phyloP scores from a whole-genome alignment of 2,329 filamentous ascomycete genomes.

The Aspergillus aculeatinus region DNA sequence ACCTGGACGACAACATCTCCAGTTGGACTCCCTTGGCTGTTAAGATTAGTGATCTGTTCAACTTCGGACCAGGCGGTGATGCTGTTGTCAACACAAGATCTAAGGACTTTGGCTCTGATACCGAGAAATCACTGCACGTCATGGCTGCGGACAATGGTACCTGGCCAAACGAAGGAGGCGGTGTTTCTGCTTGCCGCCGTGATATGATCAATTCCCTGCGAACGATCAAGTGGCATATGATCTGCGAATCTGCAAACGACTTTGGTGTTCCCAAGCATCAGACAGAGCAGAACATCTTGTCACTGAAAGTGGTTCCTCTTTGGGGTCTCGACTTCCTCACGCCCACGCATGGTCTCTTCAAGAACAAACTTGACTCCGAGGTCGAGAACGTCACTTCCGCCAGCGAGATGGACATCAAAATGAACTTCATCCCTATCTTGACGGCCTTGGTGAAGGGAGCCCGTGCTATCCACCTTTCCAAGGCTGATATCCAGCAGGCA shows the following conservation, averaged over 20 bases:
- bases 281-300: constrained; percentile 56
- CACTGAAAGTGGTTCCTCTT: constrained; percentile 54
- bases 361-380: constrained; percentile 54
- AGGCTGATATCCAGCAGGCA: constrained; percentile 45
- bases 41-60: constrained; percentile 53
- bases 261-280: constrained; percentile 57
- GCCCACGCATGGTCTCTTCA: constrained; percentile 55
- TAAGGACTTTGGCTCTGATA: constrained; percentile 51
- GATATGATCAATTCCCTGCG: constrained; percentile 56
- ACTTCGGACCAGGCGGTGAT: constrained; percentile 55
- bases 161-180: constrained; percentile 55
- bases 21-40: constrained; percentile 54
- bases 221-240: constrained; percentile 56
- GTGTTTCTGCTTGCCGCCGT: constrained; percentile 56
- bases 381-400: constrained; percentile 50
- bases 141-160: constrained; percentile 55
- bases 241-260: constrained; percentile 57
- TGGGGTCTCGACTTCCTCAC: constrained; percentile 57
- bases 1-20: constrained; percentile 53
- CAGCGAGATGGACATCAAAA: constrained; percentile 50
- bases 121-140: constrained; percentile 50
- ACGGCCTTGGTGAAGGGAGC: constrained; percentile 52
- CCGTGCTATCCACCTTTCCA: constrained; percentile 46
- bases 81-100: constrained; percentile 52
- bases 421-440: constrained; percentile 56